Evolutionary conservation across 805 yeast genomes (phyloP).

Genomic region (Candida maesae): DNA sequence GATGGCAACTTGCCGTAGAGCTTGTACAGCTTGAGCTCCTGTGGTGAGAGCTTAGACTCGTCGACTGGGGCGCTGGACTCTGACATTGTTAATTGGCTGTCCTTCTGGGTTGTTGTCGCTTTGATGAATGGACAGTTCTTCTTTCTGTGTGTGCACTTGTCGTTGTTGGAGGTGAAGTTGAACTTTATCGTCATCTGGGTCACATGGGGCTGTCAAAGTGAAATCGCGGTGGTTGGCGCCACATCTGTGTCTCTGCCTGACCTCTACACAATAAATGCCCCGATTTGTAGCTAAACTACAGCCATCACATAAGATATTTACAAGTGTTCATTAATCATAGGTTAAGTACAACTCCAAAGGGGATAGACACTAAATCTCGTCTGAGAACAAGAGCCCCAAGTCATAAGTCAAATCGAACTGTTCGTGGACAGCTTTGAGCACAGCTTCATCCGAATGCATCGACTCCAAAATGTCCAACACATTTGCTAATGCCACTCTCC

Average conservation of each 20-base stretch:
- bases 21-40: conserved; percentile 72
- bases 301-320: neutral
- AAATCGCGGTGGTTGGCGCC: conserved; percentile 2
- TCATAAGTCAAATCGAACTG: conserved; percentile 12
- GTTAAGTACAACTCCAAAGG: too few relatives aligned
- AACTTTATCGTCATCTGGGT: too few relatives aligned
- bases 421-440: conserved; percentile 6
- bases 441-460: conserved; percentile 5
- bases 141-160: too few relatives aligned
- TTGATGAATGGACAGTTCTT: too few relatives aligned
- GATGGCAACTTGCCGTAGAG: conserved; percentile 86
- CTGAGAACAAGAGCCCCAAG: conserved; percentile 5
- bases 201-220: too few relatives aligned
- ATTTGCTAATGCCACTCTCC: conserved; percentile 14
- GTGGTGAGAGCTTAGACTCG: conserved; percentile 36
- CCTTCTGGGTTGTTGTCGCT: too few relatives aligned
- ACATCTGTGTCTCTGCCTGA: neutral
- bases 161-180: too few relatives aligned
- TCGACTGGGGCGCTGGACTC: conserved; percentile 6
- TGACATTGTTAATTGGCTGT: conserved; percentile 1
- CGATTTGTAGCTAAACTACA: too few relatives aligned
- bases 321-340: neutral
- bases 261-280: too few relatives aligned
- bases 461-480: conserved; percentile 9
- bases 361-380: neutral